A percentile compares a stretch with the other conserved stretches of the same genome.
These are phyloP conservation scores for Apostasia shenzhenica DNA, from an alignment of 106 monocot species.

Conservation along the genomic window DNA sequence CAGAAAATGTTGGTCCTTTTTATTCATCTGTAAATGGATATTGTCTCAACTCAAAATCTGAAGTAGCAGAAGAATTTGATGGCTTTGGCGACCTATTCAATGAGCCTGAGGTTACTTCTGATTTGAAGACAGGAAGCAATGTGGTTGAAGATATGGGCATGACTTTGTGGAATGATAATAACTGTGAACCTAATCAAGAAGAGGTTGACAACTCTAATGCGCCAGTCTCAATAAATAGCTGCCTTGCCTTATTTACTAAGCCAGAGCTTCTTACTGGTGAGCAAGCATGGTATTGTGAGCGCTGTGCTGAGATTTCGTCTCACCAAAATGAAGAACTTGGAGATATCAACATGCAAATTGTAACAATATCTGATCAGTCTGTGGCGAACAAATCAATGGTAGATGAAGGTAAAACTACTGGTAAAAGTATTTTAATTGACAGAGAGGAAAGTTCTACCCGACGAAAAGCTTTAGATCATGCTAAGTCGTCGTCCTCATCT, in stretches of 20 bases:
- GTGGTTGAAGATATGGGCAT: constrained; percentile 40
- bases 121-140: constrained; percentile 17
- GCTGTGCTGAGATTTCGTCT: constrained; percentile 47
- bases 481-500: neutral
- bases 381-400: constrained; percentile 2
- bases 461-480: constrained; percentile 7
- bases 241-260: constrained; percentile 76
- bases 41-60: constrained; percentile 10
- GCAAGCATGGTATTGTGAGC: constrained; percentile 91
- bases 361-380: constrained; percentile 3
- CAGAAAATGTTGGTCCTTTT: constrained; percentile 9
- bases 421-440: neutral
- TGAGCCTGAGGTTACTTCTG: constrained; percentile 68
- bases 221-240: constrained; percentile 72
- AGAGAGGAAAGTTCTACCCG: constrained; percentile 10
- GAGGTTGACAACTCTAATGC: constrained; percentile 66
- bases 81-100: constrained; percentile 81
- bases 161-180: constrained; percentile 37
- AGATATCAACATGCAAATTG: constrained; percentile 8
- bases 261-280: constrained; percentile 72
- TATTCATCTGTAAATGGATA: constrained; percentile 4
- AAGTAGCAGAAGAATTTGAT: constrained; percentile 59
- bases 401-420: constrained; percentile 9
- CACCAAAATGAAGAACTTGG: constrained; percentile 1
- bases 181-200: constrained; percentile 38